Evolutionary conservation across 2,329 filamentous ascomycete genomes (phyloP), one percentile per base, ranked within the genome.

Genomic region (Fusarium sp.): DNA sequence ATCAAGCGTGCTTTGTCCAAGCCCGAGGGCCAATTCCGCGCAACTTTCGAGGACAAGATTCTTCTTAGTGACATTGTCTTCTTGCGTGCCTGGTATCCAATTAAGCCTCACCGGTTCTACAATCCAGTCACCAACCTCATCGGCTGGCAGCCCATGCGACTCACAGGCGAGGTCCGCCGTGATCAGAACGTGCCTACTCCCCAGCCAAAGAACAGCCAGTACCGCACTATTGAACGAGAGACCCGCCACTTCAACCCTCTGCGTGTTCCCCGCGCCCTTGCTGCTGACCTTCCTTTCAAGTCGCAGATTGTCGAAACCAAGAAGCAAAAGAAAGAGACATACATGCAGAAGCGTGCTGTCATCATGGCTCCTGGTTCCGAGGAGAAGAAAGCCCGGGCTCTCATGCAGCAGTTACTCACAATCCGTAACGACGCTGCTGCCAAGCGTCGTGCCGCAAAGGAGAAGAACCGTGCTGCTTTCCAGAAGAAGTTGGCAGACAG

Each of bases 21-120:
- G 79, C 96, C 96, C 3, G 96, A 99, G 75, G 96, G 96, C 55
- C 93, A 96, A 84, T 98, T 97, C 90, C 91, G 97, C 79, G 96
- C 96, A 31, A 98, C 96, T 0, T 99, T 99, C 77, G 96, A 99
- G 83, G 96, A 99, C 88, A 99, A 98, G 86, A 94, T 99, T 71
- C 88, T 99, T 58, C 95, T 98, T 89, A 94, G 92, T 82, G 96
- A 99, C 81, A 97, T 99, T 75, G 93, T 98, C 71, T 98, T 99
- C 87, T 85, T 99, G 44, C 90, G 96, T 55, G 96, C 96, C 5
- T 99, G 97, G 97, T 98, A 97, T 83, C 94, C 96, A 15, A 92
- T 99, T 83, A 95, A 95, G 80, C 96, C 96, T 4, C 95, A 95
- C 83, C 92, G 95, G 66, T 99, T 98, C 89, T 98, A 98, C 87